Evolutionary conservation across 129 eudicot genomes (phyloP), one percentile per base, ranked within the genome.

Genomic region (Chrysanthemum seticuspe): DNA sequence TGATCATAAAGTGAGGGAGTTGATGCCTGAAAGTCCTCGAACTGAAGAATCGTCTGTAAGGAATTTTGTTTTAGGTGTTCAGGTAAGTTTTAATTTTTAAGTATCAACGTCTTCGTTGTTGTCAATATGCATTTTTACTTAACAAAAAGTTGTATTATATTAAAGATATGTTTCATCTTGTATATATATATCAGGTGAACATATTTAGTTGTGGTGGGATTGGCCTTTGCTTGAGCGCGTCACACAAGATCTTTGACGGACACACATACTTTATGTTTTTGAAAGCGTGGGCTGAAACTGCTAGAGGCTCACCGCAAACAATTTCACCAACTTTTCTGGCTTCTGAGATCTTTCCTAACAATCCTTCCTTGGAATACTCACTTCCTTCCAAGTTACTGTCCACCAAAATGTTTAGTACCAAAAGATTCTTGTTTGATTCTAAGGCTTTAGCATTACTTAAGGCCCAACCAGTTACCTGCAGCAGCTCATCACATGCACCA

Each of bases 121-220:
- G 56, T 51, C 5, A 51, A 51, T 51, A 10, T 12, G 13, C 13
- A 3, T 19, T 10, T 10, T 10, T 51, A 51, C 5, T 51, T 12
- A 19, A n/a, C 6, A 16, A 65, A 65, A 65, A 45, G 51, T n/a
- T 34, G 6, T 19, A 19, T 0, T 19, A 0, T 31, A 16, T n/a
- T 65, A 18, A 34, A 21, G 12, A 49, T 25, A 25, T 56, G 13
- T 56, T 15, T 27, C 29, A 27, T 27, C 29, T 27, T 55, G 54
- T 12, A 34, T 34, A 34, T 34, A 34, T 3, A 34, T 34, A 34
- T 34, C 76, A 81, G 68, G 71, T 81, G 3, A 76, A 67, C 58
- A 16, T 68, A 13, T 81, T 81, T 52, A 48, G 47, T 4, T 81
- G 85, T 23, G 81, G 81, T 72, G 81, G 81, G 3, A 53, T 81